These are phyloP conservation scores for Penicillium lagena DNA, from an alignment of 495 filamentous ascomycete species.

Conservation along the genomic window DNA sequence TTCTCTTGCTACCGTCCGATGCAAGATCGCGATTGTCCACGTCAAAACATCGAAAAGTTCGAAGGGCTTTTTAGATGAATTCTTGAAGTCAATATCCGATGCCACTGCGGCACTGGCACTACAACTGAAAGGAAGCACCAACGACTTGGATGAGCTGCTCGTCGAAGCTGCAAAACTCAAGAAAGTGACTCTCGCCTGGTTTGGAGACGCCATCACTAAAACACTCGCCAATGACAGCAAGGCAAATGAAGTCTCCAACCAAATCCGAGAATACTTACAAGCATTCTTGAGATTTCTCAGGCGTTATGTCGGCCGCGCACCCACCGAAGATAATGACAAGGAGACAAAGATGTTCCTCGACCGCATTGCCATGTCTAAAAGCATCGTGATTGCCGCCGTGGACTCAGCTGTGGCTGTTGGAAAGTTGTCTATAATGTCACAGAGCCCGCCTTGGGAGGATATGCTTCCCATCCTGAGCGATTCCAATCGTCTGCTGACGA, in stretches of 20 bases:
- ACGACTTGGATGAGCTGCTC: conserved; percentile 66
- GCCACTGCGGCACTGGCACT: conserved; percentile 46
- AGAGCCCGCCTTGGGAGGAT: conserved; percentile 33
- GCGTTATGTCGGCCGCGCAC: conserved; percentile 38
- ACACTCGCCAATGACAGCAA: conserved; percentile 7
- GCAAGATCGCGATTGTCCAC: conserved; percentile 36
- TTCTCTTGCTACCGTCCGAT: conserved; percentile 30
- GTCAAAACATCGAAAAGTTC: conserved; percentile 30
- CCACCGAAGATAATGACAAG: conserved; percentile 23
- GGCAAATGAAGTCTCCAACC: conserved; percentile 13
- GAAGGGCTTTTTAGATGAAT: conserved; percentile 9
- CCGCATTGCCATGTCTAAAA: conserved; percentile 25
- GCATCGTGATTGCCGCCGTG: conserved; percentile 33
- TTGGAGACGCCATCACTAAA: conserved; percentile 36
- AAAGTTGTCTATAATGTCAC: conserved; percentile 33
- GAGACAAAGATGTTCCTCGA: conserved; percentile 24
- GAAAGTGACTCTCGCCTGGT: conserved; percentile 50
- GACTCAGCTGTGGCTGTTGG: conserved; percentile 38
- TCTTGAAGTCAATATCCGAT: conserved; percentile 22
- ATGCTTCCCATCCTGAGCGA: conserved; percentile 31
- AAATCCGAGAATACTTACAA: conserved; percentile 32
- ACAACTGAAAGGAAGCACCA: conserved; percentile 54
- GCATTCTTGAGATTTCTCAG: conserved; percentile 37
- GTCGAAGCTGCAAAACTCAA: conserved; percentile 56
- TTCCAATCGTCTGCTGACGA: conserved; percentile 29